A percentile compares a stretch with the other conserved stretches of the same genome.
Evolutionary conservation across 371 early-diverging fungal species (phyloP).

Genomic region (Choanephora cucurbitarum): DNA sequence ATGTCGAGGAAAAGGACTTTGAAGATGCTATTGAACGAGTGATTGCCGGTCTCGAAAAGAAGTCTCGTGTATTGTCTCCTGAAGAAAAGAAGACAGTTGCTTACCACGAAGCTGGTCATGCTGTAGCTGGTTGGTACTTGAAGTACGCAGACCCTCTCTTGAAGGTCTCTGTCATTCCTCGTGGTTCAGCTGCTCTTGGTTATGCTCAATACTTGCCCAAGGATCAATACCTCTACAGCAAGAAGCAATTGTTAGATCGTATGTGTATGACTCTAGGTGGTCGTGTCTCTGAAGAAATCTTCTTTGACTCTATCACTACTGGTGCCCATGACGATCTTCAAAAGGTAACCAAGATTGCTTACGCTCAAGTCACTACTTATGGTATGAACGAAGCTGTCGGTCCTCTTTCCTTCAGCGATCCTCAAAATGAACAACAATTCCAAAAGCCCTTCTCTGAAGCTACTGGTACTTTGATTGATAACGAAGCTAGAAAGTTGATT

Average conservation of each 20-base stretch:
- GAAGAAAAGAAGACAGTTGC: conserved; percentile 99
- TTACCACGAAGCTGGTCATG: conserved; percentile 99
- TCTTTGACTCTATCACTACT: conserved; percentile 89
- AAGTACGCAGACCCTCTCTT: conserved; percentile 94
- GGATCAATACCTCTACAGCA: conserved; percentile 94
- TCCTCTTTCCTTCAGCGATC: conserved; percentile 80
- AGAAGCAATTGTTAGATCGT: conserved; percentile 91
- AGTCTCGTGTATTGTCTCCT: conserved; percentile 91
- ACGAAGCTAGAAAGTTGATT: conserved; percentile 87
- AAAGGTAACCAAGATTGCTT: conserved; percentile 97
- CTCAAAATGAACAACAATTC: conserved; percentile 75
- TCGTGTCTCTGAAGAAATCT: conserved; percentile 93
- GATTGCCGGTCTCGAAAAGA: conserved; percentile 97
- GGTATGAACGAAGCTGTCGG: conserved; percentile 96
- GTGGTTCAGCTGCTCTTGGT: conserved; percentile 94
- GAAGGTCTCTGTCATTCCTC: conserved; percentile 98
- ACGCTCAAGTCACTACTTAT: conserved; percentile 90
- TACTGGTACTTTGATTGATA: conserved; percentile 93
- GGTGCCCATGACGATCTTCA: conserved; percentile 94
- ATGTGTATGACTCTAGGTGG: conserved; percentile 99
- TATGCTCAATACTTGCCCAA: conserved; percentile 99
- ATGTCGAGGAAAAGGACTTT: conserved; percentile 88
- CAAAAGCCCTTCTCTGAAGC: conserved; percentile 97
- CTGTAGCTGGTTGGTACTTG: conserved; percentile 98
- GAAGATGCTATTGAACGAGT: conserved; percentile 98